These are phyloP conservation scores for Annulohypoxylon maeteangense DNA, from an alignment of 495 filamentous ascomycete genomes.

Conservation along the genomic window DNA sequence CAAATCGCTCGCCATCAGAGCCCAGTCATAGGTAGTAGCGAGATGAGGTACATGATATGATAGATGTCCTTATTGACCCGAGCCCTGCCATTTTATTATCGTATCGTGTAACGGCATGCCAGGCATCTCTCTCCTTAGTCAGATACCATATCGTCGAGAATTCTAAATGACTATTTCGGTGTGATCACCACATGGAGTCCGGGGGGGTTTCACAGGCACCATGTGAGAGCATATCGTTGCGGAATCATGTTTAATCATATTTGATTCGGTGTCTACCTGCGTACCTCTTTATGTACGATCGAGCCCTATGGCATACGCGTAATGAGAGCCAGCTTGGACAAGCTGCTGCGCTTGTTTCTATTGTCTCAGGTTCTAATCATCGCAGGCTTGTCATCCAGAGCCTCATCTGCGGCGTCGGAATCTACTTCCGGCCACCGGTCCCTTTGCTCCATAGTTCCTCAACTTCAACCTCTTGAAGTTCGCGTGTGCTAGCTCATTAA, in stretches of 20 bases:
- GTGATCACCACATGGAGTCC: neutral
- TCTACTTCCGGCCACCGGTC: conserved; percentile 58
- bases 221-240: neutral
- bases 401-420: conserved; percentile 52
- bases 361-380: neutral
- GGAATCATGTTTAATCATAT: neutral
- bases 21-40: too few relatives aligned
- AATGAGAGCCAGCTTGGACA: neutral
- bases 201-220: neutral
- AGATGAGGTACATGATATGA: too few relatives aligned
- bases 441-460: conserved; percentile 67
- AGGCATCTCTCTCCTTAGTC: too few relatives aligned
- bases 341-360: neutral
- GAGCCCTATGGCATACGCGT: neutral
- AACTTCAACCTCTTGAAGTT: conserved; percentile 89
- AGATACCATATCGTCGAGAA: too few relatives aligned
- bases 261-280: neutral
- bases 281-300: neutral
- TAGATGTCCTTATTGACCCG: too few relatives aligned
- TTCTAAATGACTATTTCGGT: neutral
- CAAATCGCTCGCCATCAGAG: too few relatives aligned
- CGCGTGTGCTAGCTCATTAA: conserved; percentile 78
- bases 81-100: too few relatives aligned
- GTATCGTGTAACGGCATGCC: too few relatives aligned
- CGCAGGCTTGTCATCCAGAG: neutral